Evolutionary conservation across 176 grass and related monocot species (phyloP), one percentile per base, ranked within the genome.

Genomic region (Tillandsia leiboldiana): DNA sequence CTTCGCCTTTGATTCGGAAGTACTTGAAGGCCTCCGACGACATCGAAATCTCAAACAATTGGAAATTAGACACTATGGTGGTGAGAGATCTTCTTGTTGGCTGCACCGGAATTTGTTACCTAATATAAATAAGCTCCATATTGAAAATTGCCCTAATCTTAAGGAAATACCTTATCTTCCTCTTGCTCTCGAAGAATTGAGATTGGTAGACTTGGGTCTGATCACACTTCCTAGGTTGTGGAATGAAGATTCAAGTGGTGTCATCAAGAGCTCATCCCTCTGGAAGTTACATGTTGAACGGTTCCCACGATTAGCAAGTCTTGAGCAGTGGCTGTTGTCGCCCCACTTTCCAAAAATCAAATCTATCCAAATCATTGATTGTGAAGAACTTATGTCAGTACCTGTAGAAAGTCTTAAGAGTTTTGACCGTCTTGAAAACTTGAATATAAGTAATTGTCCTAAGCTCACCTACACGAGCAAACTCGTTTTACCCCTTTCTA

Each of bases 51-150:
- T 85, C 48, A 80, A 53, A 33, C 67, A 68, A 48, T 50, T 90
- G 27, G 71, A 69, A 26, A 90, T 89, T 18, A 62, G 47, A 6
- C 75, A 71, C 73, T 89, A 79, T 74, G 65, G 65, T 23, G 82
- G 87, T 23, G 33, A 58, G 33, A 79, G 70, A 79, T 69, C 62
- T 1, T 67, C 75, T 42, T 58, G 10, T 27, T 85, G 74, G 72
- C 64, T 85, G 26, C 22, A 71, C 8, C 67, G 27, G 1, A 3
- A 58, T 6, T n/a, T 58, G 54, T 8, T 58, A 17, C 54, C 54
- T 58, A 17, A 8, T 17, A n/a, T 58, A 58, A 58, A 2, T 14
- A 15, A 14, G 14, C 53, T 58, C 53, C 14, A 58, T 2, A 14
- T 3, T 58, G 14, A 58, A 18, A n/a, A 58, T 18, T 58, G 53